These are phyloP conservation scores for Hericium coralloides DNA, from an alignment of 768 basidiomycete genomes.

Conservation along the genomic window DNA sequence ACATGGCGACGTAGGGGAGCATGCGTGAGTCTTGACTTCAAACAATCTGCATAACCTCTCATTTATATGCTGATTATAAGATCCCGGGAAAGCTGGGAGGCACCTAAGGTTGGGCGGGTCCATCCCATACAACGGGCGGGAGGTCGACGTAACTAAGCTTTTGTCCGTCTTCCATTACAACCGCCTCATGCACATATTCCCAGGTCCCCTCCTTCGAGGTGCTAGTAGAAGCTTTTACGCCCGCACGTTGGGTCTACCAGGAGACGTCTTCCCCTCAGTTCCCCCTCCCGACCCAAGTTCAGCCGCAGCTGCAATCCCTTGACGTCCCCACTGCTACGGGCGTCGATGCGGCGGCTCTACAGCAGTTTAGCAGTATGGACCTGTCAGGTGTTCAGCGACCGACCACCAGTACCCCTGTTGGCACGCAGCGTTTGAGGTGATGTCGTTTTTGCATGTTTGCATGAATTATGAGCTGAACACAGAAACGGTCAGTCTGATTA, in stretches of 20 bases:
- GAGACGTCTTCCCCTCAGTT: not conserved
- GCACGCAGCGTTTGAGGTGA: no score
- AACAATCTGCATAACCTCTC: not conserved
- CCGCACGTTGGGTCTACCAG: not conserved
- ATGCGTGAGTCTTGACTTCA: constrained; percentile 4
- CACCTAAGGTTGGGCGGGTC: constrained; percentile 22
- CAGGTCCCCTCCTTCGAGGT: constrained; percentile 26
- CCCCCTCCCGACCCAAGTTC: no score
- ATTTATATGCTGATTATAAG: constrained; percentile 8
- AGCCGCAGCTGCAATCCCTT: no score
- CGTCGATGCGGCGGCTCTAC: no score
- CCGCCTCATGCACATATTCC: not conserved
- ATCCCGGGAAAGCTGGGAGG: constrained; percentile 26
- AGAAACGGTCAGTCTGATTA: not conserved
- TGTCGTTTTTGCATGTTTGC: no score
- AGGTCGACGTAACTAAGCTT: constrained; percentile 18
- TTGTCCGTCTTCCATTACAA: not conserved
- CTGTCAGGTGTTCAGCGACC: no score
- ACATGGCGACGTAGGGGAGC: not conserved
- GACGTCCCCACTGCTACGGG: no score
- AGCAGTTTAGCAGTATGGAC: no score
- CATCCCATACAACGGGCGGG: constrained; percentile 26
- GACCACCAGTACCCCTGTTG: no score
- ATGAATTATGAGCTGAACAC: no score
- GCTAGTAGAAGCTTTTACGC: constrained; percentile 23